Evolutionary conservation across 257 asterid species (phyloP), one percentile per base, ranked within the genome.

Genomic region (Forsythia viridissima): DNA sequence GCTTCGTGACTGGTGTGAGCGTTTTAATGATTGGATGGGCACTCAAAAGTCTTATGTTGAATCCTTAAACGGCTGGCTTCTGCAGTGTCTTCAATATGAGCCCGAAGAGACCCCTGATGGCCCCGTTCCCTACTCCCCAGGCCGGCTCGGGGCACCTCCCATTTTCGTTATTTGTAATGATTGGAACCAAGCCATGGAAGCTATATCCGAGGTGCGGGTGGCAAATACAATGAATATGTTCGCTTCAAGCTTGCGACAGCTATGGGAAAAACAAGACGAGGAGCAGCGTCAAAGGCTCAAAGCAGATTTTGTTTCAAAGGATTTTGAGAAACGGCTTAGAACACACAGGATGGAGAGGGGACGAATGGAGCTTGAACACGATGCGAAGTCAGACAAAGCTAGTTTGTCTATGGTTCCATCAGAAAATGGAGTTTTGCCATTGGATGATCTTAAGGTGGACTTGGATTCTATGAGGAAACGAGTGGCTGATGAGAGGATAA

Each of bases 101-200:
- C 91, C 91, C 1, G 98, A 96, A 80, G 85, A 80, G 73, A 92
- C 97, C 1, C 87, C 93, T 0, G 99, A 93, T 75, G 98, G 99
- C 43, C 88, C 90, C 0, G 82, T 83, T 34, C 99, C 97, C 37
- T 96, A 88, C 81, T 96, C 99, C 55, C 98, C 99, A 1, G 97
- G 97, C 30, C 88, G 85, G 68, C 88, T 96, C 3, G 96, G 97
- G 36, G 97, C 98, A 63, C 99, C 99, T 51, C 96, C 96, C 65
- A 82, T 96, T 21, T 96, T 96, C 55, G 79, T 96, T 30, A 87
- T 93, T 40, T 92, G 94, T 86, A 86, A 96, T 10, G 99, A 96
- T 73, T 96, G 99, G 99, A 80, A 84, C 41, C 96, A 90, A 83
- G 99, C 98, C n/a, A 85, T 93, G 94, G 91, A 90, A 73, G 82